Evolutionary conservation across 495 filamentous ascomycete species (phyloP), one percentile per base, ranked within the genome.

Genomic region (Aspergillus hancockii): DNA sequence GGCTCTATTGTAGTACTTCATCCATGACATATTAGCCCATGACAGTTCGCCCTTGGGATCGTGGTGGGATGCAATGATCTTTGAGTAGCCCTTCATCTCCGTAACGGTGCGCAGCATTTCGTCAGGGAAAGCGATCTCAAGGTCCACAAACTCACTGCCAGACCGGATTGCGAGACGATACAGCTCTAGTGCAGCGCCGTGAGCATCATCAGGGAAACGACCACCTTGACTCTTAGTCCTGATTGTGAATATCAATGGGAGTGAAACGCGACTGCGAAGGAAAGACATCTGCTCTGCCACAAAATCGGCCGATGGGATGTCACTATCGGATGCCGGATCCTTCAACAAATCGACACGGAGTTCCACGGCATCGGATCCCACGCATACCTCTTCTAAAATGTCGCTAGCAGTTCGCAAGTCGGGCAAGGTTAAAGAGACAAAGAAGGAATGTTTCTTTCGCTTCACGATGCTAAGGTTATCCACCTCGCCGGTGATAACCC

Each of bases 61-160:
- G 68, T 98, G 93, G 73, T 98, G 93, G 0, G 93, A 97, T 16
- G 94, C 92, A 59, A 99, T 94, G 67, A 99, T 90, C 62, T 85
- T 88, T 12, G 88, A 87, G 61, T 82, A 80, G 12, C 89, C 88
- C 71, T 90, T 92, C 25, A 81, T 78, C 38, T 83, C 81, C 1
- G 85, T 81, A 19, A 96, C 81, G 30, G 81, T 76, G 23, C 85
- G 77, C 19, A 94, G 79, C 55, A 96, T 68, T 22, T 85, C 71
- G 28, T 91, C 85, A 0, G 93, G 89, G 76, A 93, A 89, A 0
- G 89, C 87, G 69, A 98, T 90, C 68, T 99, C 94, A 21, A 99
- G 77, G 71, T 99, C 94, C 22, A 99, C 79, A 66, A 92, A 99
- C 63, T 98, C 95, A 18, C 93, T 83, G 0, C 90, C 93, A 62